phyloP scores from a whole-genome alignment of 768 basidiomycete species.

The Daedaleopsis sinensis region DNA sequence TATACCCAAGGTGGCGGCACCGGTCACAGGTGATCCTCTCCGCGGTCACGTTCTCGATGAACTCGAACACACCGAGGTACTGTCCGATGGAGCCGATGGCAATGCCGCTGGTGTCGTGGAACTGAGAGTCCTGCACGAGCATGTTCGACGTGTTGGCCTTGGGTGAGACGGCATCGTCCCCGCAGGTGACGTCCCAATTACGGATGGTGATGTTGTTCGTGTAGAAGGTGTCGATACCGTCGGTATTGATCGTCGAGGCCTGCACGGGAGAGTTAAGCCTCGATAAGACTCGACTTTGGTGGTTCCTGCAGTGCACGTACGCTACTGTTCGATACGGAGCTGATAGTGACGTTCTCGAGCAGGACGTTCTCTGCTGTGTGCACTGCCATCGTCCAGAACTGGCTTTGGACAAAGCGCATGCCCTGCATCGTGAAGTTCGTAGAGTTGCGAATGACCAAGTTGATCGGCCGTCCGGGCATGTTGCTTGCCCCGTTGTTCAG shows the following conservation, averaged over 20 bases:
- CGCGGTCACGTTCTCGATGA: neutral
- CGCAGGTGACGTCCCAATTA: neutral
- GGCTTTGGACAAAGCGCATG: neutral
- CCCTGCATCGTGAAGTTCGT: neutral
- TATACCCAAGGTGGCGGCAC: neutral
- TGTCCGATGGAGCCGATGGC: neutral
- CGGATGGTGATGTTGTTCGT: conserved; percentile 1
- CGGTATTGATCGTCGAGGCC: neutral
- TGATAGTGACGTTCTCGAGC: neutral
- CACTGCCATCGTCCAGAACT: conserved; percentile 1
- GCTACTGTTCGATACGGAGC: neutral
- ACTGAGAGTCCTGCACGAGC: neutral
- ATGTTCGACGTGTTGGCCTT: neutral
- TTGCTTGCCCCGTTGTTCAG: neutral
- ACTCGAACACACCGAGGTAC: neutral
- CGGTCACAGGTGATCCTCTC: neutral
- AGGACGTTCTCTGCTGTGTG: neutral
- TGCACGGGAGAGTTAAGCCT: neutral
- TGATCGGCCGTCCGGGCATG: neutral
- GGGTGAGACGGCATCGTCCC: neutral
- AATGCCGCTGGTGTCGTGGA: neutral
- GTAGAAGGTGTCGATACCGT: conserved; percentile 2
- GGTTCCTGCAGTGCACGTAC: neutral
- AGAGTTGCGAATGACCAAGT: neutral
- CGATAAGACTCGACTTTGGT: no score